Conservation (phyloP, 345 rosid genomes). For the Nephelium lappaceum region DNA sequence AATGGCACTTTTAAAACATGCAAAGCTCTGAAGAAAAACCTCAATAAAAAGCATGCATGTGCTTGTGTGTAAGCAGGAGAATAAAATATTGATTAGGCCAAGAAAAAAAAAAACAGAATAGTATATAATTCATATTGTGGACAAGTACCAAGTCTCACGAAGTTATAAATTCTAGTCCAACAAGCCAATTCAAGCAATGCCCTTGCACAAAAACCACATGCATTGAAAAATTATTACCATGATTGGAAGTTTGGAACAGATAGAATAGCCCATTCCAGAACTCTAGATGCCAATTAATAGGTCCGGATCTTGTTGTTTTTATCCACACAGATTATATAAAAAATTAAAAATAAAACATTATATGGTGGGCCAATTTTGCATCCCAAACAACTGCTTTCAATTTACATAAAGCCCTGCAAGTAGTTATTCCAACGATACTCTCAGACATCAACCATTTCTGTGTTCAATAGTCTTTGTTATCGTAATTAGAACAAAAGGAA, state of each 20-base stretch:
- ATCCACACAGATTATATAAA: constrained; percentile 21
- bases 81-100: neutral
- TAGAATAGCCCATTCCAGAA: constrained; percentile 6
- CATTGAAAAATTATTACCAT: neutral
- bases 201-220: neutral
- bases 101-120: neutral
- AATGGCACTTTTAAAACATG: neutral
- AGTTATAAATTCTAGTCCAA: neutral
- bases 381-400: constrained; percentile 46
- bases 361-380: constrained; percentile 30
- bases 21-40: neutral
- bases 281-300: constrained; percentile 21
- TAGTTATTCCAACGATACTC: constrained; percentile 46
- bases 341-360: constrained; percentile 27
- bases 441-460: constrained; percentile 47
- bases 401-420: constrained; percentile 45
- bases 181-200: neutral
- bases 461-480: constrained; percentile 53
- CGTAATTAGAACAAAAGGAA: constrained; percentile 46
- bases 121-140: neutral
- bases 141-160: neutral
- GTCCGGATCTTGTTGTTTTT: constrained; percentile 20
- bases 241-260: neutral
- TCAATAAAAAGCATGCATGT: neutral
- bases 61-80: neutral